A percentile compares a stretch with the other conserved stretches of the same genome.
Evolutionary conservation across 2,329 filamentous ascomycete genomes (phyloP).

Genomic region (Seiridium unicorne): DNA sequence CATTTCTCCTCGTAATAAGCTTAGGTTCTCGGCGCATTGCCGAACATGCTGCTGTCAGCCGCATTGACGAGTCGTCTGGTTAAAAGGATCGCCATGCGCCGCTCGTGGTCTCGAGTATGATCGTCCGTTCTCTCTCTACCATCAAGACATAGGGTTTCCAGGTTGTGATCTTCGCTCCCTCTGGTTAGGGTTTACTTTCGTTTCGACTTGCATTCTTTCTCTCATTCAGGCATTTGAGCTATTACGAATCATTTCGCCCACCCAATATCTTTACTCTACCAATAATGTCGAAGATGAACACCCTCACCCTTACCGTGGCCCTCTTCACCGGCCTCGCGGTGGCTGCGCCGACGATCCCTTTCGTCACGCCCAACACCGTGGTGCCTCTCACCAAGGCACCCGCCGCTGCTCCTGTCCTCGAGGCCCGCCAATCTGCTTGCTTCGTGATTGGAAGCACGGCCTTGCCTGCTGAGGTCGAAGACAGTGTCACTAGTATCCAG

Average conservation of each 20-base stretch:
- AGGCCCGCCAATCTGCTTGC: slow-evolving; percentile 31
- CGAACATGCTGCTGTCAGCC: background rate
- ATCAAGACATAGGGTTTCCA: background rate
- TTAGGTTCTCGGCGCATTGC: background rate
- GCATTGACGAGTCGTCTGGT: background rate
- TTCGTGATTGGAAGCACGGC: slow-evolving; percentile 50
- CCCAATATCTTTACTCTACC: background rate
- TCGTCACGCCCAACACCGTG: slow-evolving; percentile 8
- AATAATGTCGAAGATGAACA: slow-evolving; percentile 7
- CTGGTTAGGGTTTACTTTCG: slow-evolving; percentile 12
- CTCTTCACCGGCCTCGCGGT: slow-evolving; percentile 6
- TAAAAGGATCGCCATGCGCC: background rate
- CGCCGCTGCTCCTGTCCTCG: background rate
- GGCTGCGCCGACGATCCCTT: slow-evolving; percentile 6
- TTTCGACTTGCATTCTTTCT: background rate
- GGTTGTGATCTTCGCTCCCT: slow-evolving; percentile 8
- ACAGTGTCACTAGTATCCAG: slow-evolving; percentile 39
- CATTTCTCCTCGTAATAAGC: background rate
- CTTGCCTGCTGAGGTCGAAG: slow-evolving; percentile 49
- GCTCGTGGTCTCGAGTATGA: background rate
- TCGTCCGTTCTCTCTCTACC: slow-evolving; percentile 6
- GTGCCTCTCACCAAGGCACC: slow-evolving; percentile 2
- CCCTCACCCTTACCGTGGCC: slow-evolving; percentile 1
- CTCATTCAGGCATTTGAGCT: background rate
- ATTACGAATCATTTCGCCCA: background rate